Conservation (phyloP, 306 rosid species). For the Cajanus cajan region DNA sequence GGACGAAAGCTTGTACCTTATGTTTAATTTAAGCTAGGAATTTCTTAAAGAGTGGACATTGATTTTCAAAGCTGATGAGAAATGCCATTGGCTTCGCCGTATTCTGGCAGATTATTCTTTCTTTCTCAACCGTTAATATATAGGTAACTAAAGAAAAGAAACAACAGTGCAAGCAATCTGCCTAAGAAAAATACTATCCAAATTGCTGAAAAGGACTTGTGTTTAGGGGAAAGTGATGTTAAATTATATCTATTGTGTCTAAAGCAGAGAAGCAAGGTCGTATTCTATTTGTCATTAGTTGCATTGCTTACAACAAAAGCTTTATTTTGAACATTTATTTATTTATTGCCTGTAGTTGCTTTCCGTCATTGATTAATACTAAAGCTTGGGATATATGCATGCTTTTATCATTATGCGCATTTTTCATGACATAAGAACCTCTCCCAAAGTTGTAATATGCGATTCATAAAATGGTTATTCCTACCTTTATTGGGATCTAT, state of each 20-base stretch:
- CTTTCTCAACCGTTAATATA: constrained; percentile 25
- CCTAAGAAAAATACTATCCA: neutral
- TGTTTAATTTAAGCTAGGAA: neutral
- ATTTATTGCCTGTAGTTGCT: neutral
- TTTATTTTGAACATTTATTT: neutral
- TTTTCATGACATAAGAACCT: constrained; percentile 22
- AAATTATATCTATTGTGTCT: neutral
- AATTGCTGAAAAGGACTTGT: constrained; percentile 32
- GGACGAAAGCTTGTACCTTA: constrained; percentile 13
- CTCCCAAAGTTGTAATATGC: constrained; percentile 2
- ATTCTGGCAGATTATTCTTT: constrained; percentile 1
- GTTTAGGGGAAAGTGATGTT: constrained; percentile 2
- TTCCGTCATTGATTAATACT: neutral
- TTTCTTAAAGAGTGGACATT: constrained; percentile 8
- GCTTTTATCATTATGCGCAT: constrained; percentile 22
- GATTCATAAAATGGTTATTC: neutral
- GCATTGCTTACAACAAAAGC: constrained; percentile 34
- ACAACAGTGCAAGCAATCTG: constrained; percentile 40
- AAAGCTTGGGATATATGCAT: constrained; percentile 9
- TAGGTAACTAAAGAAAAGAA: constrained; percentile 6
- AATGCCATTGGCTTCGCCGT: constrained; percentile 8
- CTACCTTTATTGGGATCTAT: constrained; percentile 20
- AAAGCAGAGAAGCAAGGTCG: constrained; percentile 20
- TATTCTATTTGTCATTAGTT: constrained; percentile 20
- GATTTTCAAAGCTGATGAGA: neutral